A percentile compares a stretch with the other conserved stretches of the same genome.
phyloP scores from a whole-genome alignment of 257 asterid genomes.

The Solanum stenotomum region DNA sequence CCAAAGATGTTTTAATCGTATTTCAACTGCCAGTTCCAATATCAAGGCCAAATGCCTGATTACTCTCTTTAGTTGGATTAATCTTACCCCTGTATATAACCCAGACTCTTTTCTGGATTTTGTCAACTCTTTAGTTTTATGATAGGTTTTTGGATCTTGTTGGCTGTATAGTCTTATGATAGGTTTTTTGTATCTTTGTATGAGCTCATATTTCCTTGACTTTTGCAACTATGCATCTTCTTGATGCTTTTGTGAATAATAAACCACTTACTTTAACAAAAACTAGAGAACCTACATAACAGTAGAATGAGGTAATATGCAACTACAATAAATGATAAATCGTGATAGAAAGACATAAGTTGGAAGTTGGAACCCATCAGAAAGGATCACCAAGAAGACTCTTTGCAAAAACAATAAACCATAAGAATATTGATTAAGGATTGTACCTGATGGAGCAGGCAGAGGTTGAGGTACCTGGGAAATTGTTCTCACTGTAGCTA shows the following conservation, averaged over 20 bases:
- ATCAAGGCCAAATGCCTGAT: background rate
- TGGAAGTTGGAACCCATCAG: background rate
- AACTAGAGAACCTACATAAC: background rate
- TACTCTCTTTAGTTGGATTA: background rate
- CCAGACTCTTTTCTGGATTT: background rate
- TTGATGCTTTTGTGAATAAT: background rate
- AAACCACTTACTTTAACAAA: background rate
- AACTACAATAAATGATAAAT: background rate
- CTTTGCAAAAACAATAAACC: background rate
- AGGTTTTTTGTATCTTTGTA: background rate
- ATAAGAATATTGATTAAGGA: background rate
- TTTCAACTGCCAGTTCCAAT: background rate
- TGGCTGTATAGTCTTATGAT: background rate
- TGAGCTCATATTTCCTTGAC: background rate
- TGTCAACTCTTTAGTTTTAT: background rate
- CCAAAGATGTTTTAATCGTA: background rate
- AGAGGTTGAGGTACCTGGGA: constrained; percentile 43
- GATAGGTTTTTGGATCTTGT: background rate
- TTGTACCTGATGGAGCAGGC: constrained; percentile 51
- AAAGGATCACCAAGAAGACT: background rate
- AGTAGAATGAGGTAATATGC: background rate
- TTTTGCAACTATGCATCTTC: background rate
- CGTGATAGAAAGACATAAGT: background rate
- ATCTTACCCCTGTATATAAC: background rate
- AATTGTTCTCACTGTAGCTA: constrained; percentile 30